These are phyloP conservation scores for Russula ochroleuca DNA, from an alignment of 768 basidiomycete genomes.

Conservation along the genomic window DNA sequence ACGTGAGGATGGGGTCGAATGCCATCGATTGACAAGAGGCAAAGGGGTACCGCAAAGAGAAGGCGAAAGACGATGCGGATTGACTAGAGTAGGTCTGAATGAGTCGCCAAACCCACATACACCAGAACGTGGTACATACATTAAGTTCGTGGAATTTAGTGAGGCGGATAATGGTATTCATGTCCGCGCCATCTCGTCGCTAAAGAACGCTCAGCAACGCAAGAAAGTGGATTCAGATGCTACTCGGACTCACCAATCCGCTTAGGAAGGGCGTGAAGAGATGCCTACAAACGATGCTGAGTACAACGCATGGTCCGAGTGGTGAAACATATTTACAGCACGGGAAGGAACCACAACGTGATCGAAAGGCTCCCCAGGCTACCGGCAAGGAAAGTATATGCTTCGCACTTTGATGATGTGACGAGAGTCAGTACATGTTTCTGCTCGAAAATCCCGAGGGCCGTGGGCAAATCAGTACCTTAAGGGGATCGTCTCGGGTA, in stretches of 20 bases:
- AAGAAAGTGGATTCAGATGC: not conserved
- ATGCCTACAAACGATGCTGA: slow-evolving; percentile 40
- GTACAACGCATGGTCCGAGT: slow-evolving; percentile 7
- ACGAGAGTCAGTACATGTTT: not conserved
- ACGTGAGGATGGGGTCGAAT: slow-evolving; percentile 55
- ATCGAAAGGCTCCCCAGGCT: slow-evolving; percentile 63
- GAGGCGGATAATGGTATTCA: slow-evolving; percentile 59
- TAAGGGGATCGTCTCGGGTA: slow-evolving; percentile 53
- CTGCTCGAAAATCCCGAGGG: not conserved
- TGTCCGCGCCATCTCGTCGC: slow-evolving; percentile 62
- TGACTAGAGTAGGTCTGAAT: slow-evolving; percentile 39
- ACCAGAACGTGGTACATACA: slow-evolving; percentile 41
- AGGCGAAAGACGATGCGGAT: slow-evolving; percentile 72
- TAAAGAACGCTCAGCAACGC: slow-evolving; percentile 30
- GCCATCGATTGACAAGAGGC: slow-evolving; percentile 69
- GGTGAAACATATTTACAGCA: slow-evolving; percentile 45
- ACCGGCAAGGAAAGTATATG: slow-evolving; percentile 64
- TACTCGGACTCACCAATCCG: slow-evolving; percentile 47
- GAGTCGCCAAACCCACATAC: not conserved
- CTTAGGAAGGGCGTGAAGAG: slow-evolving; percentile 62
- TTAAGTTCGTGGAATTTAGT: slow-evolving; percentile 82
- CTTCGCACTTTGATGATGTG: slow-evolving; percentile 50
- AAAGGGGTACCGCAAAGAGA: slow-evolving; percentile 59
- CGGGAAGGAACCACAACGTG: slow-evolving; percentile 71
- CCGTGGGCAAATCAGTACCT: slow-evolving; percentile 38